Base-by-base conservation (phyloP, 805 yeast genomes). In the Starmerella powellii region DNA sequence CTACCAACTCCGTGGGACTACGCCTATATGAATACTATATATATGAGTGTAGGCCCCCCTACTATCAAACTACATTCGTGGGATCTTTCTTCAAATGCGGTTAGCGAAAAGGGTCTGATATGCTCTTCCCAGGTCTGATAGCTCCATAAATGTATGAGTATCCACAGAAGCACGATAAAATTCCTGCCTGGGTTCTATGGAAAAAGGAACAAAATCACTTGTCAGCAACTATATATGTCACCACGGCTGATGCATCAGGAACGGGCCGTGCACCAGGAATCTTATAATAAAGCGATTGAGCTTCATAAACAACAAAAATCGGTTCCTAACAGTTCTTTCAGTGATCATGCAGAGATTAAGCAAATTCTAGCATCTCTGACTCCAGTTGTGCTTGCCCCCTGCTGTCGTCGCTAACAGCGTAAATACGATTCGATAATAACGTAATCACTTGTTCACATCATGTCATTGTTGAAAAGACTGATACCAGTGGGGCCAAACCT, bases 21-120 rank as follows among this genome's bases (percentile, higher is more conserved):
- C n/a, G n/a, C n/a, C n/a, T n/a, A n/a, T n/a, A n/a, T n/a, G n/a
- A n/a, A n/a, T n/a, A 23, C 18, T 17, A 11, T 24, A 16, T n/a
- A 30, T 16, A 11, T 26, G 19, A 4, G 41, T 53, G 56, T 53
- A 6, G 32, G 51, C 57, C 49, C 56, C 53, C 48, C 56, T 53
- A 53, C 57, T 52, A 53, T 53, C 57, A 53, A 53, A 52, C 54
- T 50, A 50, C 57, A 52, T 46, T 49, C 38, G 56, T 53, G 36
- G 49, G 45, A 29, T 37, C 28, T 20, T 36, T n/a, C 6, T 34
- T 30, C 33, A 47, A 49, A 49, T 50, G 57, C 42, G 44, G 56
- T 53, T 53, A 53, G 57, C 57, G 56, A 53, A 53, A 50, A 51
- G 56, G 49, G 57, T 10, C 49, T 28, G 18, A n/a, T 17, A 13